Evolutionary conservation across 192 early-diverging fungal species (phyloP).

Genomic region (Mortierella antarctica): DNA sequence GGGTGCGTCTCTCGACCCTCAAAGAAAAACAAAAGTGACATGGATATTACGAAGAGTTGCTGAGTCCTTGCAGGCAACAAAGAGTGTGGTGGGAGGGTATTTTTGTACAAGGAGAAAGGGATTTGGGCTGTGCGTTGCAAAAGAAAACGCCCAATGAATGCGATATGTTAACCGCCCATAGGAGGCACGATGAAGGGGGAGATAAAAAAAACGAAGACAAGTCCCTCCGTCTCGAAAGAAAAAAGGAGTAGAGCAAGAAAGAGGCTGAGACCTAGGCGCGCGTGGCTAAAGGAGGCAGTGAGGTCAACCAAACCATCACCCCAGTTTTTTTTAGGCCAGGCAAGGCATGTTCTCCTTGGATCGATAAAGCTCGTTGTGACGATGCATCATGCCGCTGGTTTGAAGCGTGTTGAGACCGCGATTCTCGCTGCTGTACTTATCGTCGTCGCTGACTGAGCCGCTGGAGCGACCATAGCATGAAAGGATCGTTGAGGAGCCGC

Average conservation of each 20-base stretch:
- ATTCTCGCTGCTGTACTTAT: not conserved
- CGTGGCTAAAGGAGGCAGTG: not conserved
- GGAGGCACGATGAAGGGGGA: not conserved
- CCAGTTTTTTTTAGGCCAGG: slow-evolving; percentile 19
- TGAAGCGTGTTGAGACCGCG: not conserved
- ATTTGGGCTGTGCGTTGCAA: no score
- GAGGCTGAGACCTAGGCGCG: not conserved
- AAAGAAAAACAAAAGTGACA: not conserved
- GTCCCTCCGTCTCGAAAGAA: not conserved
- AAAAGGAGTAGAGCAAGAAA: not conserved
- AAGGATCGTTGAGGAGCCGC: no score
- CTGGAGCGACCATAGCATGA: not conserved
- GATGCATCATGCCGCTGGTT: slow-evolving; percentile 33
- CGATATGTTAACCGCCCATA: no score
- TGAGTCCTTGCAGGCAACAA: not conserved
- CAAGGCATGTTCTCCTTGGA: slow-evolving; percentile 35
- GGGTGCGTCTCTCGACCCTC: no score
- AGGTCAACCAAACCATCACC: not conserved
- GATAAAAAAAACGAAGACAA: not conserved
- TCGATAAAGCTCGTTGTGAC: slow-evolving; percentile 36
- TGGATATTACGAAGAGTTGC: not conserved
- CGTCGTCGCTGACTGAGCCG: slow-evolving; percentile 2
- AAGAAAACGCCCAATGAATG: no score
- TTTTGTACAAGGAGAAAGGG: not conserved
- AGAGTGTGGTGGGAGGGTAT: not conserved